Base-by-base conservation (phyloP, 352 stramenopile genomes). In the Phytophthora chlamydospora region DNA sequence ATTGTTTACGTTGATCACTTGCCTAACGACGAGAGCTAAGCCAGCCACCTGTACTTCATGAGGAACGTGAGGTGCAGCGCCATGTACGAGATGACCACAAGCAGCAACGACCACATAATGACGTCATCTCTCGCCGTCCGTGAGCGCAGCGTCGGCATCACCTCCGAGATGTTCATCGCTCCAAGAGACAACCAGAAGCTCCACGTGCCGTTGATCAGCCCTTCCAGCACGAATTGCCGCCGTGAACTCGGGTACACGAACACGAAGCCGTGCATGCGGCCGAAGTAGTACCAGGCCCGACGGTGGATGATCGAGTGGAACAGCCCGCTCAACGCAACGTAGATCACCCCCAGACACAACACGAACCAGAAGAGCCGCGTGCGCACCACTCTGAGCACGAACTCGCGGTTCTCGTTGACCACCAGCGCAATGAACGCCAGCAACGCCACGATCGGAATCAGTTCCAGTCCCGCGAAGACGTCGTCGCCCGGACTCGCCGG, bases 211-310 rank as follows among this genome's bases (percentile, higher is more conserved):
- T 85, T 76, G 13, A 87, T 31, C 12, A 91, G 41, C 0, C 82
- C 82, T 43, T 91, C 82, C 42, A 91, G 54, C 40, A 85, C 69
- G 31, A 91, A 91, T 59, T 91, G 82, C 16, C 80, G 80, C 5
- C 80, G 75, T 1, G 70, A 80, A 35, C 71, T 86, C 34, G 82
- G 82, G 46, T 91, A 81, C 50, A 88, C 68, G 16, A 91, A 78
- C 24, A 83, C 72, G 24, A 91, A 59, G 6, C 82, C 82, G 44
- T 82, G 67, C 42, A 81, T 46, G 29, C 69, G 73, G 29, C 79
- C 73, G 19, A 73, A 85, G 60, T 86, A 84, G 56, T 88, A 85
- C 55, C 71, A 65, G 12, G 71, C 53, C 43, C 62, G 66, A 34
- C 42, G 43, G 65, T 87, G 73, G 60, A 91, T 89, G 46, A 91